These are phyloP conservation scores for Aureobasidium sp. DNA, from an alignment of 2,329 filamentous ascomycete species.

Conservation along the genomic window DNA sequence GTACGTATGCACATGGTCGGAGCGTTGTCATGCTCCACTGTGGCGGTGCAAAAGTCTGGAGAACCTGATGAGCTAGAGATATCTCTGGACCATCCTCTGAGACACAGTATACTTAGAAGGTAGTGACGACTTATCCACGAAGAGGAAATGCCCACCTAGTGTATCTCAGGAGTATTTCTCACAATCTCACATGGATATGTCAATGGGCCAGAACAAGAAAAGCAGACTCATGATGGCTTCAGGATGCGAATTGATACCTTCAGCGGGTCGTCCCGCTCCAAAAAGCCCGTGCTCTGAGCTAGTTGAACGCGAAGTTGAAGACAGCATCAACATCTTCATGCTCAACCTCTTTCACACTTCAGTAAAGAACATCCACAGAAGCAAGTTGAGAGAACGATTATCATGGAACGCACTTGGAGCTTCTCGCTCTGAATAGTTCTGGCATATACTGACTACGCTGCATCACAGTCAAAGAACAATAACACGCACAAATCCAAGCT, in stretches of 20 bases:
- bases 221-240: not conserved
- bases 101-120: not conserved
- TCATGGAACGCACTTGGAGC: not conserved
- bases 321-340: not conserved
- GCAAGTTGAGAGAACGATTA: not conserved
- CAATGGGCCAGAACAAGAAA: not conserved
- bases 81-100: not conserved
- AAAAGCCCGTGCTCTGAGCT: not conserved
- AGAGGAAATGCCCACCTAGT: not conserved
- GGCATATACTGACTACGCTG: not conserved
- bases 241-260: not conserved
- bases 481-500: not conserved
- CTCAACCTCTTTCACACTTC: not conserved
- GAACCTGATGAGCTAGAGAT: not conserved
- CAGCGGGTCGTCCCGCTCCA: not conserved
- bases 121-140: not conserved
- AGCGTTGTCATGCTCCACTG: not conserved
- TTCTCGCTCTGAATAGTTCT: too few relatives aligned
- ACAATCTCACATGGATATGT: not conserved
- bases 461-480: not conserved
- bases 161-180: not conserved
- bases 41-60: not conserved
- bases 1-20: not conserved
- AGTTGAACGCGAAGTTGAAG: not conserved
- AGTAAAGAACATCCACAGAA: not conserved